These are phyloP conservation scores for Aspergillus eucalypticola DNA, from an alignment of 2,329 filamentous ascomycete species.

Conservation along the genomic window DNA sequence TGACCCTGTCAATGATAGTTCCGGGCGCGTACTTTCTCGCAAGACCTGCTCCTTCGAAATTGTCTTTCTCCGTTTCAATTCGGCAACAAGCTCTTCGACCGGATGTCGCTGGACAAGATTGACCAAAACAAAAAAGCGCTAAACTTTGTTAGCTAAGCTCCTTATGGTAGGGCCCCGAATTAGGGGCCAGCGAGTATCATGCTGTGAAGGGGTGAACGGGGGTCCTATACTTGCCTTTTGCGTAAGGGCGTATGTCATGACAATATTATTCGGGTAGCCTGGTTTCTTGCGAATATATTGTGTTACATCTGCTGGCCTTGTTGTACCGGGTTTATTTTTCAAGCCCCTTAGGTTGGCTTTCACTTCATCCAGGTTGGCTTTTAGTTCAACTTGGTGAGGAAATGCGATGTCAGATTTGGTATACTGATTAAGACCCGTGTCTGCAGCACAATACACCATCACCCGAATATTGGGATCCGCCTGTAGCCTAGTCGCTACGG, in stretches of 20 bases:
- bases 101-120: constrained; percentile 74
- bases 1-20: neutral
- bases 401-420: constrained; percentile 73
- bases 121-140: constrained; percentile 73
- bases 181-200: too few species aligned
- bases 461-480: constrained; percentile 66
- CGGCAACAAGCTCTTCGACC: constrained; percentile 69
- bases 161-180: neutral
- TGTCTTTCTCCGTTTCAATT: constrained; percentile 65
- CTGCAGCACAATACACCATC: constrained; percentile 79
- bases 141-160: constrained; percentile 2
- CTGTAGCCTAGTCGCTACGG: constrained; percentile 57
- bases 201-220: neutral
- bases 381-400: constrained; percentile 88
- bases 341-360: constrained; percentile 91
- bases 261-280: constrained; percentile 72
- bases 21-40: constrained; percentile 65
- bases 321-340: constrained; percentile 95
- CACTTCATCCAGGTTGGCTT: constrained; percentile 82
- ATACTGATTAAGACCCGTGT: constrained; percentile 60
- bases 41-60: constrained; percentile 81
- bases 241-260: constrained; percentile 90
- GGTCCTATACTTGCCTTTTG: constrained; percentile 64
- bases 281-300: constrained; percentile 66
- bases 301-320: constrained; percentile 89